A percentile compares a stretch with the other conserved stretches of the same genome.
phyloP scores from a whole-genome alignment of 2,329 filamentous ascomycete species.

The Cytospora schulzeri region DNA sequence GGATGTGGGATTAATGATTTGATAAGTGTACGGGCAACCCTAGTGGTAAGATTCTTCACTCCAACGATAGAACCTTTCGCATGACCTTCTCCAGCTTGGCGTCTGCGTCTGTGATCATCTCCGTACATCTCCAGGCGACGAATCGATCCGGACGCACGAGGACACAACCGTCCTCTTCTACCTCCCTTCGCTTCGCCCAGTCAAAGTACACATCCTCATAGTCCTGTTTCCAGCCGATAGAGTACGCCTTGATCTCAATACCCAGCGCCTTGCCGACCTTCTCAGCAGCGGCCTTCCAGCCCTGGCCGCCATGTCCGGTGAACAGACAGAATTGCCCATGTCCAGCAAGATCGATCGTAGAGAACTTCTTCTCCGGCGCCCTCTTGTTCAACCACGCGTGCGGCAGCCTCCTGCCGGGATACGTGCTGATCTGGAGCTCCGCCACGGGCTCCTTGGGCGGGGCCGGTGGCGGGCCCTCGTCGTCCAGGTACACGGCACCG shows the following conservation, averaged over 20 bases:
- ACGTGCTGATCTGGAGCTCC: slow-evolving; percentile 52
- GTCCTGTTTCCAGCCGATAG: slow-evolving; percentile 60
- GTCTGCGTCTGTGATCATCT: slow-evolving; percentile 26
- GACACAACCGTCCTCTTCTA: slow-evolving; percentile 60
- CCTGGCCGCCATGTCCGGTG: slow-evolving; percentile 57
- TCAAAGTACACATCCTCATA: slow-evolving; percentile 65
- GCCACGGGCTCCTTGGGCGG: slow-evolving; percentile 43
- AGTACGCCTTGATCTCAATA: slow-evolving; percentile 50
- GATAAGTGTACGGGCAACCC: slow-evolving; percentile 2
- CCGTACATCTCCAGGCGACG: slow-evolving; percentile 52
- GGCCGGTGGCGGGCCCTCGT: slow-evolving; percentile 39
- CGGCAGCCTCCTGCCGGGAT: slow-evolving; percentile 61
- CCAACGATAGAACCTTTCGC: slow-evolving; percentile 28
- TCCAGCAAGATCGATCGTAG: slow-evolving; percentile 63
- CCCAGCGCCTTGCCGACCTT: slow-evolving; percentile 42
- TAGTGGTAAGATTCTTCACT: background rate
- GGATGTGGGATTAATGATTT: background rate
- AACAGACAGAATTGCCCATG: slow-evolving; percentile 54
- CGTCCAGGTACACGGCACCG: slow-evolving; percentile 46
- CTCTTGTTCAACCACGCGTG: slow-evolving; percentile 63
- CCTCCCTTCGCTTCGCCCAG: slow-evolving; percentile 55
- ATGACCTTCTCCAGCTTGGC: slow-evolving; percentile 31
- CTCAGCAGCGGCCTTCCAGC: slow-evolving; percentile 54
- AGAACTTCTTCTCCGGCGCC: slow-evolving; percentile 48
- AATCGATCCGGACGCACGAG: slow-evolving; percentile 62